Percentiles rank a stretch among this genome's conserved stretches.
Evolutionary conservation across 1,284 basidiomycete species (phyloP).

Genomic region (Irpex rosettiformis): DNA sequence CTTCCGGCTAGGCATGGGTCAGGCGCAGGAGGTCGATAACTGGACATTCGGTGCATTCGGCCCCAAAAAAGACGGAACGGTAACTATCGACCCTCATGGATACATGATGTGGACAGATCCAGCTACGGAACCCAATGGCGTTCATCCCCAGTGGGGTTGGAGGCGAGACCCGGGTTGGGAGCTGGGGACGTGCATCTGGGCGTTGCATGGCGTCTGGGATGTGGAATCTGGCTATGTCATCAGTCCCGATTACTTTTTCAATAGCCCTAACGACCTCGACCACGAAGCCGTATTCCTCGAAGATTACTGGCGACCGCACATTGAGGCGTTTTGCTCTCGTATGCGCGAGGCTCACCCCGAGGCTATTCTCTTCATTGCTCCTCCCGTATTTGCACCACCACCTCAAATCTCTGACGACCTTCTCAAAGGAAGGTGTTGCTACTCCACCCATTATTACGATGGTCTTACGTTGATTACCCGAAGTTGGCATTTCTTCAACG

Average conservation of each 20-base stretch:
- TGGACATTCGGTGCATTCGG: slow-evolving; percentile 84
- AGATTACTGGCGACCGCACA: slow-evolving; percentile 86
- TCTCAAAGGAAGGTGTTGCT: slow-evolving; percentile 71
- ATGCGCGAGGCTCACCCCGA: slow-evolving; percentile 78
- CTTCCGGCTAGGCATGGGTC: slow-evolving; percentile 85
- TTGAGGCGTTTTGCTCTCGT: slow-evolving; percentile 57
- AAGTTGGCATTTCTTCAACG: slow-evolving; percentile 97
- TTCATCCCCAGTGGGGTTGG: slow-evolving; percentile 78
- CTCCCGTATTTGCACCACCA: slow-evolving; percentile 87
- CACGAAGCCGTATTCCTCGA: slow-evolving; percentile 64
- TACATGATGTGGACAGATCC: slow-evolving; percentile 68
- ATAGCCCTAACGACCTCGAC: slow-evolving; percentile 18
- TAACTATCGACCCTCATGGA: slow-evolving; percentile 84
- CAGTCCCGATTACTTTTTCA: slow-evolving; percentile 77
- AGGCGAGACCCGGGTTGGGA: slow-evolving; percentile 73
- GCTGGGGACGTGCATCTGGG: slow-evolving; percentile 89
- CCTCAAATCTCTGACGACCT: slow-evolving; percentile 60
- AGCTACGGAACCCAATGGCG: slow-evolving; percentile 38
- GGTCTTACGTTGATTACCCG: slow-evolving; percentile 82
- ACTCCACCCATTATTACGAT: slow-evolving; percentile 93
- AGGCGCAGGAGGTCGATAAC: slow-evolving; percentile 80
- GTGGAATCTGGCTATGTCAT: slow-evolving; percentile 64
- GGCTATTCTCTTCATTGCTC: slow-evolving; percentile 89
- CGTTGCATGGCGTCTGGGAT: slow-evolving; percentile 93
- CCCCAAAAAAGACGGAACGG: slow-evolving; percentile 68